A percentile compares a stretch with the other conserved stretches of the same genome.
Evolutionary conservation across 176 grass and related monocot genomes (phyloP).

Genomic region (Avena sativa): DNA sequence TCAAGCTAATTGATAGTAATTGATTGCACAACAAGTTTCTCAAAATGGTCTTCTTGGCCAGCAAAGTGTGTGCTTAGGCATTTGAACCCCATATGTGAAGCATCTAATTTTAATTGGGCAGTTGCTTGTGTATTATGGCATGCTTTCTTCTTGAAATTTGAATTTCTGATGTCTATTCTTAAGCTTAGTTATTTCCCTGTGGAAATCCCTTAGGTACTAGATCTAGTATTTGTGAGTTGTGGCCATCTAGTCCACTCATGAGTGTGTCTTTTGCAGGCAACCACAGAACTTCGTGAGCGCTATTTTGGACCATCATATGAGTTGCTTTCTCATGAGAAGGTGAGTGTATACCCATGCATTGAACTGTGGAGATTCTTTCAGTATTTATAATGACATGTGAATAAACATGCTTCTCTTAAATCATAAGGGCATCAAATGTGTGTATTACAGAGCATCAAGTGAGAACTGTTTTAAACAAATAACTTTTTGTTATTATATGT

Average conservation of each 20-base stretch:
- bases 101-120: not conserved
- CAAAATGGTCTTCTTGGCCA: not conserved
- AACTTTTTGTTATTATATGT: not conserved
- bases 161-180: not conserved
- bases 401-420: not conserved
- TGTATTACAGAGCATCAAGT: not conserved
- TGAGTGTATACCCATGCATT: constrained; percentile 27
- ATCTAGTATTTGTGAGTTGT: constrained; percentile 24
- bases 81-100: not conserved
- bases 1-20: not conserved
- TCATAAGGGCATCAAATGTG: not conserved
- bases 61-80: not conserved
- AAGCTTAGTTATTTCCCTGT: not conserved
- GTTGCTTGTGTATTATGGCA: not conserved
- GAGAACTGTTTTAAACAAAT: not conserved
- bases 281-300: constrained; percentile 67
- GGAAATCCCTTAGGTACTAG: not conserved
- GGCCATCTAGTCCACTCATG: not conserved
- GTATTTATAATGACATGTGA: not conserved
- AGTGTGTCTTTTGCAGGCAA: constrained; percentile 47
- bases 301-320: constrained; percentile 92
- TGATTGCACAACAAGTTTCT: not conserved
- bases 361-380: not conserved
- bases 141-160: not conserved
- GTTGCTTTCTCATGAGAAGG: constrained; percentile 80